Conservation (phyloP, 345 rosid species). For the Melaleuca quinquenervia region DNA sequence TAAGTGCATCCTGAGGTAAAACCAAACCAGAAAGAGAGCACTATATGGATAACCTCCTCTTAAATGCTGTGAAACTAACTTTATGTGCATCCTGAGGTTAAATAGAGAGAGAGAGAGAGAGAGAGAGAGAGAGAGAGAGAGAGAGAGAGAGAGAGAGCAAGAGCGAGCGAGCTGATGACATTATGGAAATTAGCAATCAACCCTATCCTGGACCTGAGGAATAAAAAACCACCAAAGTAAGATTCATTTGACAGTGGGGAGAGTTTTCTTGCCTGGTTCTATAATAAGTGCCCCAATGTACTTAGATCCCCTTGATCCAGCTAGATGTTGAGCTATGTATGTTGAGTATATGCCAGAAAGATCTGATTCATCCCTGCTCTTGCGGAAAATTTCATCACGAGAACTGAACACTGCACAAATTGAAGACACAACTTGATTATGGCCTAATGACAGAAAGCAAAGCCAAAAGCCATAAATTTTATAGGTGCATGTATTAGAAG, state of each 20-base stretch:
- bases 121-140: too few species aligned
- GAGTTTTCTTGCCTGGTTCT: slow-evolving; percentile 70
- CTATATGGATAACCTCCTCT: neutral
- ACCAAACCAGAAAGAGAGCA: neutral
- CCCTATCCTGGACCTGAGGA: neutral
- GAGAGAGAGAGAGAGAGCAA: neutral
- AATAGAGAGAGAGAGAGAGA: too few species aligned
- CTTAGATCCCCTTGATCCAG: slow-evolving; percentile 15
- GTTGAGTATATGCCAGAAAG: slow-evolving; percentile 53
- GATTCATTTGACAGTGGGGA: neutral
- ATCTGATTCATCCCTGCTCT: slow-evolving; percentile 50
- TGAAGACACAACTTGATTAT: neutral
- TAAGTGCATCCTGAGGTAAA: neutral
- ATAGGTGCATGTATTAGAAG: neutral
- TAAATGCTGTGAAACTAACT: neutral
- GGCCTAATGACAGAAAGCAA: neutral
- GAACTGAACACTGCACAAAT: slow-evolving; percentile 46
- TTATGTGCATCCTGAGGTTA: neutral
- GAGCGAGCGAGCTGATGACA: neutral
- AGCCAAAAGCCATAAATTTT: neutral
- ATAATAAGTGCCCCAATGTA: slow-evolving; percentile 77
- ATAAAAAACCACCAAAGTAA: neutral
- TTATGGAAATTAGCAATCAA: neutral
- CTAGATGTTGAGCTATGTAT: slow-evolving; percentile 45
- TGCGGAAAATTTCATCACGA: slow-evolving; percentile 53